A percentile compares a stretch with the other conserved stretches of the same genome.
Conservation (phyloP, 1,284 basidiomycete genomes). For the Marasmius tenuissimus region DNA sequence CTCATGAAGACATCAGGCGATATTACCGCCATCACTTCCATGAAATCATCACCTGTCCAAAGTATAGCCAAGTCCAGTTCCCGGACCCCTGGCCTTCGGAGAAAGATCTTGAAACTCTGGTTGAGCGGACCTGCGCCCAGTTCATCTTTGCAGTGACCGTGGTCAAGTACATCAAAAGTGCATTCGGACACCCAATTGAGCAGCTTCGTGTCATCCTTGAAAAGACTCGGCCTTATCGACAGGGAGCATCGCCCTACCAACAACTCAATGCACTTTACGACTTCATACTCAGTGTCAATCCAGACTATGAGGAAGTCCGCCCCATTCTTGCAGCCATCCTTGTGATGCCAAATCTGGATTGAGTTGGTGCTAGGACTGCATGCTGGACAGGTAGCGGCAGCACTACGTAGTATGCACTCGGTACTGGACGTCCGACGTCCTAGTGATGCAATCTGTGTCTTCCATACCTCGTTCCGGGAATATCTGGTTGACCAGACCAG, state of each 20-base stretch:
- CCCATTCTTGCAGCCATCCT: background rate
- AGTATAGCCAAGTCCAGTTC: background rate
- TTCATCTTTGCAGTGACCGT: conserved; percentile 15
- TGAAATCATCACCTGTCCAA: background rate
- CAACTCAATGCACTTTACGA: conserved; percentile 11
- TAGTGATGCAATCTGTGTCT: background rate
- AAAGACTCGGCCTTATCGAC: background rate
- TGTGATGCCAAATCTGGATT: background rate
- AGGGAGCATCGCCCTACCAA: background rate
- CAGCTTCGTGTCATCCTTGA: conserved; percentile 5
- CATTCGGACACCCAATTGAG: background rate
- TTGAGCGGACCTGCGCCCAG: conserved; percentile 3
- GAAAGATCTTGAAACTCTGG: background rate
- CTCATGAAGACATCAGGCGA: background rate
- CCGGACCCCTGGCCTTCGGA: conserved; percentile 11
- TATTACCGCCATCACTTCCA: background rate
- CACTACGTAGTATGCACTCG: conserved; percentile 1
- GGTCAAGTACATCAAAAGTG: conserved; percentile 8
- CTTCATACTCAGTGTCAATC: conserved; percentile 3
- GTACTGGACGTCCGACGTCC: background rate
- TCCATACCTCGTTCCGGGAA: background rate
- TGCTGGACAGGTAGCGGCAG: background rate
- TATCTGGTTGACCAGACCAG: background rate
- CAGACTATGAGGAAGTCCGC: background rate
- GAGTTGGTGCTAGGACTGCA: background rate